Percentiles rank a stretch among this genome's conserved stretches.
These are phyloP conservation scores for Speleostelium caveatum DNA, from an alignment of 78 protist genomes.

Conservation along the genomic window DNA sequence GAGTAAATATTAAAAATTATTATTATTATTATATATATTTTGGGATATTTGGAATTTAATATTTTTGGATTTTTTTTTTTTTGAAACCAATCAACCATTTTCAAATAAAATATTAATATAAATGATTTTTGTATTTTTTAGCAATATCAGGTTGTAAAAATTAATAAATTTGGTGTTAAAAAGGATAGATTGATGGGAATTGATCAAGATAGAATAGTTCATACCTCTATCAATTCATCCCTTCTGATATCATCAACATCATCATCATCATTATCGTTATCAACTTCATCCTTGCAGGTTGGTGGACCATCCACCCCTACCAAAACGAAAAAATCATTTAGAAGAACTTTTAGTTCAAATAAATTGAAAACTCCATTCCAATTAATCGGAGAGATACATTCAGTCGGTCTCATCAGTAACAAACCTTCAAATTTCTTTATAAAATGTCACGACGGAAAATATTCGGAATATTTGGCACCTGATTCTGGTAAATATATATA, in stretches of 20 bases:
- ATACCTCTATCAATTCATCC: conserved; percentile 8
- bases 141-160: conserved; percentile 46
- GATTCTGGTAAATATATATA: conserved; percentile 18
- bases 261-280: background rate
- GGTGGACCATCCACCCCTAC: background rate
- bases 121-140: too few relatives aligned
- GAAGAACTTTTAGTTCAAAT: conserved; percentile 21
- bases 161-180: conserved; percentile 54
- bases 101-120: too few relatives aligned
- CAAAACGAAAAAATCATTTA: conserved; percentile 39
- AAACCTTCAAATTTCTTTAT: conserved; percentile 52
- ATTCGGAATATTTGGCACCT: conserved; percentile 29
- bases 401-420: conserved; percentile 18
- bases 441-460: conserved; percentile 41
- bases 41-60: background rate
- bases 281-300: background rate
- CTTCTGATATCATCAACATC: background rate
- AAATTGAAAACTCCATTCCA: conserved; percentile 32
- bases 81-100: too few relatives aligned
- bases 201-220: conserved; percentile 44
- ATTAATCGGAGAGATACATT: conserved; percentile 15
- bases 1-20: background rate
- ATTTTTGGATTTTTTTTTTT: too few relatives aligned
- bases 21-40: background rate
- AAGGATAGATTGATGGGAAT: conserved; percentile 59